Conservation (phyloP, 345 rosid genomes). For the Firmiana major region DNA sequence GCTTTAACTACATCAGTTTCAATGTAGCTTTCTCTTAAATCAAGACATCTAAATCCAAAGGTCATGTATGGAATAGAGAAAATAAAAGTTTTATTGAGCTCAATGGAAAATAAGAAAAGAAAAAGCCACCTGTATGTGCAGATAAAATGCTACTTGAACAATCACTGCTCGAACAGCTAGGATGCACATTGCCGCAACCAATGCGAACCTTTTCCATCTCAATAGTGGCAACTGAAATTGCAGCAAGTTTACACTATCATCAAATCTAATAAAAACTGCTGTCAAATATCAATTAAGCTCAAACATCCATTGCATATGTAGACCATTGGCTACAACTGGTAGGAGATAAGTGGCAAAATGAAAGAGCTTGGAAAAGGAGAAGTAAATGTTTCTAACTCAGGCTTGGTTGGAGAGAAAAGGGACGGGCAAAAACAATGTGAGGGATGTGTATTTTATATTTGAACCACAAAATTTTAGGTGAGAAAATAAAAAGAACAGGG, state of each 20-base stretch:
- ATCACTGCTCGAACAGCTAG: constrained; percentile 88
- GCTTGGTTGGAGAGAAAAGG: neutral
- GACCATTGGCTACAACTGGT: neutral
- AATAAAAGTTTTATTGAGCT: too few species aligned
- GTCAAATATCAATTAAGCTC: neutral
- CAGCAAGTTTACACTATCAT: neutral
- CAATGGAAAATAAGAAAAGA: neutral
- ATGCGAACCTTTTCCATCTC: constrained; percentile 92
- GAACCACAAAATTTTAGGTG: neutral
- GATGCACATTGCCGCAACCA: constrained; percentile 92
- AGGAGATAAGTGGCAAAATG: neutral
- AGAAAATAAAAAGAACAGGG: neutral
- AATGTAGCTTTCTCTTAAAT: neutral
- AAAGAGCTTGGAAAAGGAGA: neutral
- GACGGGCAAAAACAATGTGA: neutral
- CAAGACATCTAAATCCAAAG: neutral
- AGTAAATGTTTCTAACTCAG: neutral
- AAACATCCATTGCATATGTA: neutral
- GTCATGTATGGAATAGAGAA: constrained; percentile 3
- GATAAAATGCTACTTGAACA: constrained; percentile 84
- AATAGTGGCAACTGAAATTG: constrained; percentile 69
- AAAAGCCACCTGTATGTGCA: constrained; percentile 72
- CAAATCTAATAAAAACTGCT: neutral
- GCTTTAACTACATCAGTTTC: neutral
- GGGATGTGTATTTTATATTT: neutral